phyloP scores from a whole-genome alignment of 805 yeast species.

The Kodamaea fukazawae region DNA sequence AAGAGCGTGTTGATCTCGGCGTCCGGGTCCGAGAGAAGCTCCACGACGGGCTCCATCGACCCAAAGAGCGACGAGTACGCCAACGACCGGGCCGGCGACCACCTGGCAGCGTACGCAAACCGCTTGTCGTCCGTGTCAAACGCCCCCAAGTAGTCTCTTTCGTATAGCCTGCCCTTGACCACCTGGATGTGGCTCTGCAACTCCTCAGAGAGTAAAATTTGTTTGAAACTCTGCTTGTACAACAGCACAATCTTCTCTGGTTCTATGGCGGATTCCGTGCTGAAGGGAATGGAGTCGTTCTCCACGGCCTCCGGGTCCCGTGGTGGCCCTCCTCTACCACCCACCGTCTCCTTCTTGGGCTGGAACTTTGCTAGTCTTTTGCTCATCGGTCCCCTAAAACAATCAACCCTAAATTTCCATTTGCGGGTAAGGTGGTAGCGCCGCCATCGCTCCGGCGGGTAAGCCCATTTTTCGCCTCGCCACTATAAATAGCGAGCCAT shows the following conservation, averaged over 20 bases:
- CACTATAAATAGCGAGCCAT: slow-evolving; percentile 11
- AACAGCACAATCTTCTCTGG: slow-evolving; percentile 37
- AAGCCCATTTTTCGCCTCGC: neutral
- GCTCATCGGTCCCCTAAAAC: slow-evolving; percentile 21
- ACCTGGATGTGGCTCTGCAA: slow-evolving; percentile 52
- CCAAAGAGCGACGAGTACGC: slow-evolving; percentile 69
- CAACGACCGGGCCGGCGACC: slow-evolving; percentile 83
- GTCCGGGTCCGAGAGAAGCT: slow-evolving; percentile 32
- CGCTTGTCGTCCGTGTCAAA: slow-evolving; percentile 63
- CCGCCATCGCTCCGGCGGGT: neutral
- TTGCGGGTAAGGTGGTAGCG: slow-evolving; percentile 13
- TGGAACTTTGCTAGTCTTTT: slow-evolving; percentile 31
- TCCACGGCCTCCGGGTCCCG: slow-evolving; percentile 1
- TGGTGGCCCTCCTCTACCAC: too few species aligned
- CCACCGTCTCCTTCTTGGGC: slow-evolving; percentile 19
- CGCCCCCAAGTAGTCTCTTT: slow-evolving; percentile 69
- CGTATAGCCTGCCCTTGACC: slow-evolving; percentile 67
- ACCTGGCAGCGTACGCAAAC: slow-evolving; percentile 74
- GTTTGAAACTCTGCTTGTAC: slow-evolving; percentile 32
- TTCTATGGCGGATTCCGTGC: slow-evolving; percentile 28
- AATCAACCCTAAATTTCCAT: slow-evolving; percentile 5
- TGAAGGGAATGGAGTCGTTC: slow-evolving; percentile 32
- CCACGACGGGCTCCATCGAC: slow-evolving; percentile 42
- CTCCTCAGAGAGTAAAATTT: slow-evolving; percentile 32
- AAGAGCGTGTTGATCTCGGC: slow-evolving; percentile 46